Evolutionary conservation across 1,284 basidiomycete species (phyloP).

Genomic region (Irpex sp.): DNA sequence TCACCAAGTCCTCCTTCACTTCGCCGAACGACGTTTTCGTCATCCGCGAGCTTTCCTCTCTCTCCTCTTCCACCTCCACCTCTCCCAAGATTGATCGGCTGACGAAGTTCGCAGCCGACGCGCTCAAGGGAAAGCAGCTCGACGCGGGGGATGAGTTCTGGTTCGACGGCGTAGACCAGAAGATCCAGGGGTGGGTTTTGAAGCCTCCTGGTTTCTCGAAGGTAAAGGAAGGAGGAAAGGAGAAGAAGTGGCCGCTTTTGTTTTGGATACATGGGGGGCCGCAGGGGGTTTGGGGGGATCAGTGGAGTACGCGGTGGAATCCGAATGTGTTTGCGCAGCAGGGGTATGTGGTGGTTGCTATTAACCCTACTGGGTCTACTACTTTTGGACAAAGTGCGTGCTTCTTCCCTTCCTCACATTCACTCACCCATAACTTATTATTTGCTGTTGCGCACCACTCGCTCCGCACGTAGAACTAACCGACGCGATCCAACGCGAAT

Average conservation of each 20-base stretch:
- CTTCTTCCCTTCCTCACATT: too few species aligned
- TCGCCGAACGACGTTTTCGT: conserved; percentile 73
- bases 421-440: not conserved
- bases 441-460: not conserved
- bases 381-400: conserved; percentile 75
- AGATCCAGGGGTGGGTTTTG: conserved; percentile 79
- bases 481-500: conserved; percentile 72
- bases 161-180: conserved; percentile 74
- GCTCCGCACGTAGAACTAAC: conserved; percentile 60
- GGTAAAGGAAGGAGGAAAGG: conserved; percentile 39
- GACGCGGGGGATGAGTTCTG: conserved; percentile 71
- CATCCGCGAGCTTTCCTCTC: conserved; percentile 39
- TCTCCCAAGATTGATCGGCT: conserved; percentile 43
- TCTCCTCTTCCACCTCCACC: conserved; percentile 29
- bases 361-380: conserved; percentile 88
- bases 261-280: conserved; percentile 79
- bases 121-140: conserved; percentile 54
- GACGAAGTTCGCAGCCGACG: conserved; percentile 53
- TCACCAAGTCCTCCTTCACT: conserved; percentile 63
- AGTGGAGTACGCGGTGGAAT: conserved; percentile 88
- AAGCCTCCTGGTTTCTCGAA: conserved; percentile 78
- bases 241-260: conserved; percentile 71
- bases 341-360: conserved; percentile 79
- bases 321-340: conserved; percentile 77
- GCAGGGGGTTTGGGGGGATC: conserved; percentile 76